Evolutionary conservation across 495 filamentous ascomycete species (phyloP), one percentile per base, ranked within the genome.

Genomic region (Echria macrotheca): DNA sequence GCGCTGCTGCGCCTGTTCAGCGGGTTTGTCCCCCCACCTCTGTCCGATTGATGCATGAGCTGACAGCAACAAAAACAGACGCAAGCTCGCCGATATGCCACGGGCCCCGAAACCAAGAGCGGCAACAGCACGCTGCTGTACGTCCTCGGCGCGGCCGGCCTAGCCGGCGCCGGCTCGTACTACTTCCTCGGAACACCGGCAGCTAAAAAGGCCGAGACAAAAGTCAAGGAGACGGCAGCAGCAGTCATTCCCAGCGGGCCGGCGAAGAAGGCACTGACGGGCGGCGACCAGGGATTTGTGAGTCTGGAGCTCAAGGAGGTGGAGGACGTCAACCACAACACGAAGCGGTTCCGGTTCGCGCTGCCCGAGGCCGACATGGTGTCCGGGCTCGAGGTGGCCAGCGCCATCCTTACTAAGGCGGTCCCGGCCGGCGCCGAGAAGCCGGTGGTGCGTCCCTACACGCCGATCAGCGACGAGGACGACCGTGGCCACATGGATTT

Each of bases 371-470:
- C 81, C 56, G 84, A 96, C 62, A 78, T 83, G 67, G 83, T 94
- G 37, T 86, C 83, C 48, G 93, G 93, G 44, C 67, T 98, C 53
- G 67, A 75, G 23, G 71, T 95, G 54, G 80, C 94, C 41, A 95
- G 87, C 66, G 87, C 89, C 38, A 65, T 98, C 41, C 70, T 98
- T 54, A 87, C 91, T 49, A 93, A 90, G 69, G 95, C 81, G 75
- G 84, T 94, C 66, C 80, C 84, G 10, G 76, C 73, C 11, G 83
- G 80, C 47, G 80, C 76, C 58, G 82, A 87, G 59, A 97, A 98
- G 76, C 79, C 84, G 36, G 81, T 86, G 7, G 77, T 98, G 40
- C 75, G 93, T 32, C 93, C 93, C 5, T 98, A 98, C 72, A 98
- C 93, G 8, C 93, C 93, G 19, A 76, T 83, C 53, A 93, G 79